phyloP scores from a whole-genome alignment of 345 rosid species.

The Cardamine occulta region DNA sequence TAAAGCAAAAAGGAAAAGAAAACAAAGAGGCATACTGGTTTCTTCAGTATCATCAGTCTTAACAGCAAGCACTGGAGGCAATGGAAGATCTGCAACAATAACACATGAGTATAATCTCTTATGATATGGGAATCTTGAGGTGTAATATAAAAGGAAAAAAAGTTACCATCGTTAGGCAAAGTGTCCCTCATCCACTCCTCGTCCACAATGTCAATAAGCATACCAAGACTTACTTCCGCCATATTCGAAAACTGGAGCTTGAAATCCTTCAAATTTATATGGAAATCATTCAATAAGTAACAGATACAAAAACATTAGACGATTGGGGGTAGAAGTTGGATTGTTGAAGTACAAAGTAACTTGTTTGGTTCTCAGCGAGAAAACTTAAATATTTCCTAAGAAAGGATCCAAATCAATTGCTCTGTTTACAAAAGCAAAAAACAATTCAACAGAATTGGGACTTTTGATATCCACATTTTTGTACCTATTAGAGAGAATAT shows the following conservation, averaged over 20 bases:
- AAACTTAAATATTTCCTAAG: not conserved
- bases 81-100: conserved; percentile 68
- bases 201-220: conserved; percentile 88
- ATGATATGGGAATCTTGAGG: not conserved
- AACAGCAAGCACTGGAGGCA: conserved; percentile 76
- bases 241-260: conserved; percentile 42
- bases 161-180: conserved; percentile 82
- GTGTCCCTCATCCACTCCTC: conserved; percentile 99
- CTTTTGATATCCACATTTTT: not conserved
- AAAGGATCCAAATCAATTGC: not conserved
- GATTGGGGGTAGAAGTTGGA: not conserved
- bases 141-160: not conserved
- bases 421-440: not conserved
- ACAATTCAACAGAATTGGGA: not conserved
- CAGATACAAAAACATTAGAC: not conserved
- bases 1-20: not conserved
- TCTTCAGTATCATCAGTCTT: conserved; percentile 89
- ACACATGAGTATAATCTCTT: not conserved
- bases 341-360: not conserved
- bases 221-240: conserved; percentile 76
- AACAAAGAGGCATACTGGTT: conserved; percentile 58
- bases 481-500: too few relatives aligned
- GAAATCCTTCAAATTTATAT: conserved; percentile 6
- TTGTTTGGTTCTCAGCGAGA: too few relatives aligned
- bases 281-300: not conserved